These are phyloP conservation scores for Plasmodium gaboni DNA, from an alignment of 169 alveolate genomes.

Conservation along the genomic window DNA sequence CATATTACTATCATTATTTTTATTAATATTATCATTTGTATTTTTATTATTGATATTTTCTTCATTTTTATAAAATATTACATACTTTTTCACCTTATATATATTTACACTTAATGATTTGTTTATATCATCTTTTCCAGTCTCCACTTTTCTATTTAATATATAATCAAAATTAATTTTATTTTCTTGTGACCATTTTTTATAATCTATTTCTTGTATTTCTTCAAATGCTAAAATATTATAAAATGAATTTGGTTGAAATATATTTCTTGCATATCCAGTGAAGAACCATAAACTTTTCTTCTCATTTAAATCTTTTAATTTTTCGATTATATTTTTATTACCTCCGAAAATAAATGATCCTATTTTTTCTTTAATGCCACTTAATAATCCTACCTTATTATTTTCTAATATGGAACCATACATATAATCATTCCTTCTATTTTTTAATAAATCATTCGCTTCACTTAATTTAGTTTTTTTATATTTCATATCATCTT, in stretches of 20 bases:
- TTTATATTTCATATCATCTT: neutral
- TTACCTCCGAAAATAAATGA: slow-evolving; percentile 19
- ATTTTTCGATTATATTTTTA: slow-evolving; percentile 33
- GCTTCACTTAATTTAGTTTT: no score
- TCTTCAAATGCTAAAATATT: slow-evolving; percentile 59
- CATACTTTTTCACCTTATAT: slow-evolving; percentile 29
- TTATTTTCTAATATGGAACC: slow-evolving; percentile 5
- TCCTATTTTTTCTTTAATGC: slow-evolving; percentile 14
- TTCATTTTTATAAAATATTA: slow-evolving; percentile 30
- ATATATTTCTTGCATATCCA: slow-evolving; percentile 74
- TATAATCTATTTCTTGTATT: slow-evolving; percentile 33
- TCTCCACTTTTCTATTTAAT: neutral
- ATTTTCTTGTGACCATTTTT: neutral
- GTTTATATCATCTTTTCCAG: neutral
- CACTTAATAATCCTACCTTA: neutral
- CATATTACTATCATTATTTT: neutral
- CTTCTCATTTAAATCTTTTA: slow-evolving; percentile 46
- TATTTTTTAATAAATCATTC: neutral
- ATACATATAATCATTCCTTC: slow-evolving; percentile 1
- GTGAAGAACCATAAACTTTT: slow-evolving; percentile 55
- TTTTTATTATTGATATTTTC: neutral
- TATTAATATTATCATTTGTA: neutral
- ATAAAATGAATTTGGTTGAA: slow-evolving; percentile 16
- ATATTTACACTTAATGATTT: slow-evolving; percentile 2
- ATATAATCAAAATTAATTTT: slow-evolving; percentile 22